These are phyloP conservation scores for Fusarium tjaetaba DNA, from an alignment of 2,329 filamentous ascomycete species.

Conservation along the genomic window DNA sequence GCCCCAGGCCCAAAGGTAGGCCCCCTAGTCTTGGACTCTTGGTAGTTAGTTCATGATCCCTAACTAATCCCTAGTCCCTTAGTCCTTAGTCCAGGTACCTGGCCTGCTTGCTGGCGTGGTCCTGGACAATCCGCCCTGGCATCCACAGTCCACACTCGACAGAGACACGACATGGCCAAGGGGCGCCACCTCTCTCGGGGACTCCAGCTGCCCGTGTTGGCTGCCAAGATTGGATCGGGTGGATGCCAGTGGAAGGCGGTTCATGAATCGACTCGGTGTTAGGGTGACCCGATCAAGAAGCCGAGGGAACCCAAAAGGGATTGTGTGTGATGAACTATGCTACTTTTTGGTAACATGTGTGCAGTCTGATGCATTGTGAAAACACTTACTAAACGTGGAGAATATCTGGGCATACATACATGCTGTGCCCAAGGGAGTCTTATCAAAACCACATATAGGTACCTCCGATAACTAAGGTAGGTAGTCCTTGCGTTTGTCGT, in stretches of 20 bases:
- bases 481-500: not conserved
- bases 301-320: conserved; percentile 29
- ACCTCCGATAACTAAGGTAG: too few species aligned
- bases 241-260: conserved; percentile 27
- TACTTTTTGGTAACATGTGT: not conserved
- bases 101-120: conserved; percentile 15
- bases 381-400: not conserved
- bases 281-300: conserved; percentile 27
- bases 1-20: conserved; percentile 11
- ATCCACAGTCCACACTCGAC: conserved; percentile 3
- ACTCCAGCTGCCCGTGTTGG: conserved; percentile 20
- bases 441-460: not conserved
- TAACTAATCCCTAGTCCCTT: conserved; percentile 19
- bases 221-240: conserved; percentile 27
- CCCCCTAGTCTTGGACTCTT: conserved; percentile 1
- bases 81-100: conserved; percentile 20
- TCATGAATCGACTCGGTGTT: conserved; percentile 28
- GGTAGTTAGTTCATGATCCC: conserved; percentile 16
- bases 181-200: conserved; percentile 34
- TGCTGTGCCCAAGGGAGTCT: not conserved
- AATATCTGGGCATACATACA: not conserved
- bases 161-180: conserved; percentile 28
- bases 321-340: conserved; percentile 2
- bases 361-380: not conserved
- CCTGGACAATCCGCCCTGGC: conserved; percentile 24